A percentile compares a stretch with the other conserved stretches of the same genome.
phyloP scores from a whole-genome alignment of 2,329 filamentous ascomycete species.

The Pseudocercospora musae region DNA sequence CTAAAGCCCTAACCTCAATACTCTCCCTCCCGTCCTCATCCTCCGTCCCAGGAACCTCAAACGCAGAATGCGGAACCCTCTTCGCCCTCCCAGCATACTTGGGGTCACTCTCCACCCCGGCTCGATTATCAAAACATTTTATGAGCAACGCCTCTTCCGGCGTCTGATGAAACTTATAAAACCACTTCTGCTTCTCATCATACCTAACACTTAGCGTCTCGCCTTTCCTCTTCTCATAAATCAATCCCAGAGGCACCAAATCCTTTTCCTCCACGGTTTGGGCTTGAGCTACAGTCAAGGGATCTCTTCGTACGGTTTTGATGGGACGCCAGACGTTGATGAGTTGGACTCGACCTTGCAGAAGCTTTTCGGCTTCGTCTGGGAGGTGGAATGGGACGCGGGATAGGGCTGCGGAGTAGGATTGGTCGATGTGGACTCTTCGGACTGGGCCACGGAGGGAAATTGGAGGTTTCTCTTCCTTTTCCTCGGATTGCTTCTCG shows the following conservation, averaged over 20 bases:
- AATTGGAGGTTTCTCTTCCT: constrained; percentile 16
- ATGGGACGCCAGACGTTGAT: constrained; percentile 45
- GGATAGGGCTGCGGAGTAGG: constrained; percentile 44
- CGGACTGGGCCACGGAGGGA: constrained; percentile 46
- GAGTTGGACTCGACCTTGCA: constrained; percentile 51
- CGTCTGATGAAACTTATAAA: constrained; percentile 66
- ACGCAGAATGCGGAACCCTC: constrained; percentile 66
- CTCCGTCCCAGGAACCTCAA: constrained; percentile 67
- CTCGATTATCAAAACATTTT: constrained; percentile 44
- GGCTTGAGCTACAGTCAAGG: constrained; percentile 58
- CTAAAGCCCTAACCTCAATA: constrained; percentile 79
- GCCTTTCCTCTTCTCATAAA: constrained; percentile 67
- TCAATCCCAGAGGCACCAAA: constrained; percentile 67
- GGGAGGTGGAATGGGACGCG: constrained; percentile 49
- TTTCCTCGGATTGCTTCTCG: background rate
- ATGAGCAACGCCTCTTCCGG: constrained; percentile 50
- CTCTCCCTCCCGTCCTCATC: constrained; percentile 71
- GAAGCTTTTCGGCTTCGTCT: constrained; percentile 43
- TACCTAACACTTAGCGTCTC: constrained; percentile 68
- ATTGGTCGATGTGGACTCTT: constrained; percentile 59
- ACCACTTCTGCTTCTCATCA: constrained; percentile 65
- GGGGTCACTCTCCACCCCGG: constrained; percentile 32
- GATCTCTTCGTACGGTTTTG: constrained; percentile 51
- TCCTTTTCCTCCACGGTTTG: constrained; percentile 57
- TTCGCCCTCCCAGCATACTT: constrained; percentile 17